Percentiles rank a stretch among this genome's conserved stretches.
phyloP scores from a whole-genome alignment of 345 rosid genomes.

The Populus simonii region DNA sequence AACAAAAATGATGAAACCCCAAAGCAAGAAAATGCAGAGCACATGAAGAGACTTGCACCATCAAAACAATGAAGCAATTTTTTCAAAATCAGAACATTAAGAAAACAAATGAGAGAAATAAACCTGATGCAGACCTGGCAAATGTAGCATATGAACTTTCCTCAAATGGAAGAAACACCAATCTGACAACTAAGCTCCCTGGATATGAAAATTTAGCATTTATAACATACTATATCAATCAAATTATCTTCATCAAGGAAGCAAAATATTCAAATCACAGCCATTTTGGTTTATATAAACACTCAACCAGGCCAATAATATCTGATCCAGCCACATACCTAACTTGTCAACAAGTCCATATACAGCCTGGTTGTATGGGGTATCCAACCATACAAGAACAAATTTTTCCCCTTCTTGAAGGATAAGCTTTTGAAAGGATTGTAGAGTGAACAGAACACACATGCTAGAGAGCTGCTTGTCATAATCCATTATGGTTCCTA shows the following conservation, averaged over 20 bases:
- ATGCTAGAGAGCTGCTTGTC: conserved; percentile 76
- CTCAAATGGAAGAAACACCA: conserved; percentile 94
- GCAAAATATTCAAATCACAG: conserved; percentile 9
- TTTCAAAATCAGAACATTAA: conserved; percentile 5
- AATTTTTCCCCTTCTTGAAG: conserved; percentile 98
- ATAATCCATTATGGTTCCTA: conserved; percentile 43
- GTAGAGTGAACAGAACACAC: conserved; percentile 80
- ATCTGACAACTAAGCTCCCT: conserved; percentile 94
- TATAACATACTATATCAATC: conserved; percentile 5
- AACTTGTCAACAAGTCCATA: conserved; percentile 92
- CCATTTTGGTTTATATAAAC: conserved; percentile 12
- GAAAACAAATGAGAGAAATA: conserved; percentile 41
- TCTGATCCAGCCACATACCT: conserved; percentile 43
- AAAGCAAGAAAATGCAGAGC: background rate
- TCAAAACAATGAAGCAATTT: background rate
- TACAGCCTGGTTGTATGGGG: conserved; percentile 93
- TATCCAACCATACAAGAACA: conserved; percentile 93
- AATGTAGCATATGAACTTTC: conserved; percentile 91
- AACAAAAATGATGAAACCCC: background rate
- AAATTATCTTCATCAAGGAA: conserved; percentile 3
- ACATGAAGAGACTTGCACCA: background rate
- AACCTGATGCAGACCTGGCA: conserved; percentile 99
- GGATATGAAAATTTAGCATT: conserved; percentile 18
- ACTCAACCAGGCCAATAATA: background rate
- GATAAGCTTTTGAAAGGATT: conserved; percentile 77